Evolutionary conservation across 2,329 filamentous ascomycete species (phyloP), one percentile per base, ranked within the genome.

Genomic region (Malbranchea cinnamomea): DNA sequence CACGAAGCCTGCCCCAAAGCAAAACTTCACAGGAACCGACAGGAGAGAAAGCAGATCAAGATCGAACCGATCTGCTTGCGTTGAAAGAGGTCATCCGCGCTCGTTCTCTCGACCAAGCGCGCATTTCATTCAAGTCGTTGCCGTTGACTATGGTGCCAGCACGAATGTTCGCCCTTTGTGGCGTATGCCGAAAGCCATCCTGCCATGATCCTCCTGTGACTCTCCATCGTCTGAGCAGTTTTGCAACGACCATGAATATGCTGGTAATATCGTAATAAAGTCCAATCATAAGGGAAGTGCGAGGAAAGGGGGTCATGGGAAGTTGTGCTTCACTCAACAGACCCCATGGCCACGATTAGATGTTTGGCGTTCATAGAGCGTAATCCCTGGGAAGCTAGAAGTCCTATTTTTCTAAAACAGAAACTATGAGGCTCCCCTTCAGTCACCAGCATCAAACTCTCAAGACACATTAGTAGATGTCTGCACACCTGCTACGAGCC

Each of bases 81-180:
- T 39, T 63, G 28, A 62, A 63, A 34, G 57, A 62, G 31, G 59
- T 63, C 3, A 60, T 63, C n/a, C 45, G 59, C 2, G 57, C 60
- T 2, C 47, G 54, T 31, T 43, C 56, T 0, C 32, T 31, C 13
- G 45, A 43, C n/a, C 43, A 52, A 28, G 8, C 38, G 2, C 42
- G 55, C 2, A 56, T 61, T 19, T 59, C 57, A 0, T 63, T 53
- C 37, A 45, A 56, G 26, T 54, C 56, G 1, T 59, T 55, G 5
- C 45, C 54, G 0, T 36, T 62, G 37, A 62, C 59, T 0, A 59
- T 60, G 59, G 52, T 59, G 3, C 39, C 62, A n/a, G 17, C 45
- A 57, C 1, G 46, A 52, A 18, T 50, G 59, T 34, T 61, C n/a
- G n/a, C n/a, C n/a, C n/a, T n/a, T 61, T 27, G 21, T 44, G 25